Percentiles rank a stretch among this genome's conserved stretches.
These are phyloP conservation scores for Mucor racemosus DNA, from an alignment of 371 early-diverging fungal genomes.

Conservation along the genomic window DNA sequence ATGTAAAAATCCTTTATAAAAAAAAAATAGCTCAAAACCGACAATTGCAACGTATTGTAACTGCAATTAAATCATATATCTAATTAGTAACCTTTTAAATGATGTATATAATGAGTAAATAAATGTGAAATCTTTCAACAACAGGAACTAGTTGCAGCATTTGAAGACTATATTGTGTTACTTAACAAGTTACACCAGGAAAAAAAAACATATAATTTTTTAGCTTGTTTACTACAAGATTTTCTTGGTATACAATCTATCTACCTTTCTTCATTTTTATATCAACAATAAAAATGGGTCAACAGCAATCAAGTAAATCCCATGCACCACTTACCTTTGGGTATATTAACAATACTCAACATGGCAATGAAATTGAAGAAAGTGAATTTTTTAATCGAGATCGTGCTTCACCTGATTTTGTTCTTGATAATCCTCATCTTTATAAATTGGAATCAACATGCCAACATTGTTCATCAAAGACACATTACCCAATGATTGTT, in stretches of 20 bases:
- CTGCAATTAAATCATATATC: slow-evolving; percentile 37
- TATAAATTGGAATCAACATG: slow-evolving; percentile 42
- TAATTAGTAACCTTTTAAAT: slow-evolving; percentile 4
- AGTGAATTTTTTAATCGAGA: not conserved
- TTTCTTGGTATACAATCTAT: not conserved
- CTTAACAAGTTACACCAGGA: not conserved
- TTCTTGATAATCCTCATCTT: slow-evolving; percentile 42
- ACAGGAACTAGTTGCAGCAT: slow-evolving; percentile 26
- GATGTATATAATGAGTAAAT: not conserved
- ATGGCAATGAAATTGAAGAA: not conserved
- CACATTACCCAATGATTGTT: not conserved
- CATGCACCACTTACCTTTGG: slow-evolving; percentile 45
- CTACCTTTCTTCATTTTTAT: not conserved
- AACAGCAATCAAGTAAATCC: slow-evolving; percentile 41
- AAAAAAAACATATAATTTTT: slow-evolving; percentile 5
- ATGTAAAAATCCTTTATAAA: not conserved
- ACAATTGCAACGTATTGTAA: slow-evolving; percentile 47
- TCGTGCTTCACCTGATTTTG: slow-evolving; percentile 28
- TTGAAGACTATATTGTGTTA: slow-evolving; percentile 15
- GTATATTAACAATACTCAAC: slow-evolving; percentile 33
- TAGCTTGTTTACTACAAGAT: slow-evolving; percentile 16
- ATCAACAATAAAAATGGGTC: slow-evolving; percentile 14
- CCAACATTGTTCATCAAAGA: slow-evolving; percentile 8
- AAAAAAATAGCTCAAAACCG: slow-evolving; percentile 48
- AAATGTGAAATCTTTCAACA: not conserved